phyloP scores from a whole-genome alignment of 352 stramenopile species.

The Pythium monospermum region DNA sequence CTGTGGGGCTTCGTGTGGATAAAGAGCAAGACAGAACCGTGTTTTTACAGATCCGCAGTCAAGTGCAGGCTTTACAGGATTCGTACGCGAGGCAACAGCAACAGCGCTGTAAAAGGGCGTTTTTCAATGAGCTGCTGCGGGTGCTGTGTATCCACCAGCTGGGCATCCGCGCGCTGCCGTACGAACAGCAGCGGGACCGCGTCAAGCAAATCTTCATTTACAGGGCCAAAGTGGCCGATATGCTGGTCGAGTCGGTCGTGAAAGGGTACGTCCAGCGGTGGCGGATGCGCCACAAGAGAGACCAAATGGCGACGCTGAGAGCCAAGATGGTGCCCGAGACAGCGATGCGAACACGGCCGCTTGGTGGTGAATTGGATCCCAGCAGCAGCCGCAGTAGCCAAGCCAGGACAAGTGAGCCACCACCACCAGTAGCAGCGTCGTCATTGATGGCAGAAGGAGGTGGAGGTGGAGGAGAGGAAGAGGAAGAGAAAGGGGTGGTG shows the following conservation, averaged over 20 bases:
- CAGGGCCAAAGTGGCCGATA: slow-evolving; percentile 63
- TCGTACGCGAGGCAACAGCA: slow-evolving; percentile 14
- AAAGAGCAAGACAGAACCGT: slow-evolving; percentile 32
- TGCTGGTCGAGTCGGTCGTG: slow-evolving; percentile 66
- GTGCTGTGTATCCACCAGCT: slow-evolving; percentile 76
- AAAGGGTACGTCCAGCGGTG: slow-evolving; percentile 63
- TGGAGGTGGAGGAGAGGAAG: too few species aligned
- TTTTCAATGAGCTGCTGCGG: slow-evolving; percentile 75
- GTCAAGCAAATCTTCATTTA: slow-evolving; percentile 87
- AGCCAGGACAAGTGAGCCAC: too few species aligned
- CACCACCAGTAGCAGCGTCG: too few species aligned
- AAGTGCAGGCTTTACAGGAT: slow-evolving; percentile 54
- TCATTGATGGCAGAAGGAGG: too few species aligned
- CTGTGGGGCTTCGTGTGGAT: slow-evolving; percentile 45
- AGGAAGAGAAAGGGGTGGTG: too few species aligned
- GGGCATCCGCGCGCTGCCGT: slow-evolving; percentile 70
- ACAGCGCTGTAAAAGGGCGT: slow-evolving; percentile 39
- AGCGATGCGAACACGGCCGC: too few species aligned
- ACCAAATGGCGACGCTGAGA: slow-evolving; percentile 12
- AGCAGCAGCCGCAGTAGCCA: too few species aligned
- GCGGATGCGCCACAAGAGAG: slow-evolving; percentile 24
- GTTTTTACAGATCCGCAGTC: slow-evolving; percentile 67
- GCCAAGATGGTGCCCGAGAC: slow-evolving; percentile 21
- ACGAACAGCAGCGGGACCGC: slow-evolving; percentile 74
- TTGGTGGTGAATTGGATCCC: too few species aligned